Conservation (phyloP, 2,329 filamentous ascomycete species). For the Aspergillus novofumigatus region DNA sequence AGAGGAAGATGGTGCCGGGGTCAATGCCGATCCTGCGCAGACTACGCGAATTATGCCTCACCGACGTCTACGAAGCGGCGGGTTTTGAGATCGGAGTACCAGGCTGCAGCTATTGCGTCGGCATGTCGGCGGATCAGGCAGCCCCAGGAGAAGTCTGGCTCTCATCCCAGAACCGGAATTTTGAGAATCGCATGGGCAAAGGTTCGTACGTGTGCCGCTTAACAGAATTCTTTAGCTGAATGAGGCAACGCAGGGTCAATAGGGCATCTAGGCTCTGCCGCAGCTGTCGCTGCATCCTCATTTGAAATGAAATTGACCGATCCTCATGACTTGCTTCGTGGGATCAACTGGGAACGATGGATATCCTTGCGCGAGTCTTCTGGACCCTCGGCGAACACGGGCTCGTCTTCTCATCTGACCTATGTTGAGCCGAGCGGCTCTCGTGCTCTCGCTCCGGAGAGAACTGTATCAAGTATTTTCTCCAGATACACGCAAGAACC, state of each 20-base stretch:
- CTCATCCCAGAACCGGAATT: slow-evolving; percentile 46
- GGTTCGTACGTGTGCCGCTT: slow-evolving; percentile 19
- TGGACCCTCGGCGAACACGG: background rate
- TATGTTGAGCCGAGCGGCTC: slow-evolving; percentile 12
- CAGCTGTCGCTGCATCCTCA: slow-evolving; percentile 45
- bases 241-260: slow-evolving; percentile 31
- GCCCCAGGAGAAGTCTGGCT: slow-evolving; percentile 42
- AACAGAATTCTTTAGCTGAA: background rate
- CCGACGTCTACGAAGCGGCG: slow-evolving; percentile 37
- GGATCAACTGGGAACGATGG: slow-evolving; percentile 25
- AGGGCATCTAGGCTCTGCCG: slow-evolving; percentile 44
- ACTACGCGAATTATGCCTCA: slow-evolving; percentile 33
- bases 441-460: background rate
- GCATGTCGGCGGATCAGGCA: slow-evolving; percentile 41
- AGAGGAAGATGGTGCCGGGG: slow-evolving; percentile 41
- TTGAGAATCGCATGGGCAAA: slow-evolving; percentile 44
- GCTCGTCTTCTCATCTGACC: background rate
- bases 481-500: background rate
- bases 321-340: slow-evolving; percentile 27
- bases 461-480: background rate
- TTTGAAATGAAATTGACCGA: slow-evolving; percentile 44
- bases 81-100: slow-evolving; percentile 43
- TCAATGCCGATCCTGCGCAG: slow-evolving; percentile 37
- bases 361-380: background rate
- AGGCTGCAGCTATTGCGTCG: slow-evolving; percentile 46